Evolutionary conservation across 305 asterid species (phyloP).

Genomic region (Fraxinus baroniana): DNA sequence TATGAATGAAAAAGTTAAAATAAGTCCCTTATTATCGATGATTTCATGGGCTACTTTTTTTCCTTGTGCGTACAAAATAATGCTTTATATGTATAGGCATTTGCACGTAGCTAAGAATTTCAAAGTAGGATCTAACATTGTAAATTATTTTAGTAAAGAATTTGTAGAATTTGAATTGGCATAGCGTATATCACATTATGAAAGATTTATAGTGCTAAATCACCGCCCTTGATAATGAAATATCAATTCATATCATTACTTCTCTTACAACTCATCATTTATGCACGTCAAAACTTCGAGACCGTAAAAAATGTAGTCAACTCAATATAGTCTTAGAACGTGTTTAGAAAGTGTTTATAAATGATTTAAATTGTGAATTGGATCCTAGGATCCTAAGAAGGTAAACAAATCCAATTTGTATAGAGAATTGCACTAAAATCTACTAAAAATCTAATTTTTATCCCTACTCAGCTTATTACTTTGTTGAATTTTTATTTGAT

Average conservation of each 20-base stretch:
- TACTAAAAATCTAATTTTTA: no score
- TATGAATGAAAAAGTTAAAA: no score
- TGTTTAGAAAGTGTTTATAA: not conserved
- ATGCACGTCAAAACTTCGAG: not conserved
- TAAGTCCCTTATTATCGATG: not conserved
- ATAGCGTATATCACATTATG: not conserved
- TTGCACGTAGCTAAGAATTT: no score
- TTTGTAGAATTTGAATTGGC: no score
- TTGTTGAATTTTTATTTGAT: not conserved
- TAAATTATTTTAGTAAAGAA: no score
- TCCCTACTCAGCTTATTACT: not conserved
- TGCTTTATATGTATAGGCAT: no score
- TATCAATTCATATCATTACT: not conserved
- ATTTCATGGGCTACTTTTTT: not conserved
- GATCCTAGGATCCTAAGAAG: not conserved
- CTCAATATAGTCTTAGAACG: no score
- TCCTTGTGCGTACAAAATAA: not conserved
- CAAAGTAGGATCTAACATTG: no score
- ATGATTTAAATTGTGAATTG: not conserved
- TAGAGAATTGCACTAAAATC: not conserved
- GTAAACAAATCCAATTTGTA: not conserved
- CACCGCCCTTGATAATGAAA: not conserved
- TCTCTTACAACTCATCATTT: not conserved
- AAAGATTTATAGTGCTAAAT: not conserved
- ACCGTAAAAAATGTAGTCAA: not conserved